phyloP scores from a whole-genome alignment of 192 early-diverging fungal genomes.

The Podochytrium sp. region DNA sequence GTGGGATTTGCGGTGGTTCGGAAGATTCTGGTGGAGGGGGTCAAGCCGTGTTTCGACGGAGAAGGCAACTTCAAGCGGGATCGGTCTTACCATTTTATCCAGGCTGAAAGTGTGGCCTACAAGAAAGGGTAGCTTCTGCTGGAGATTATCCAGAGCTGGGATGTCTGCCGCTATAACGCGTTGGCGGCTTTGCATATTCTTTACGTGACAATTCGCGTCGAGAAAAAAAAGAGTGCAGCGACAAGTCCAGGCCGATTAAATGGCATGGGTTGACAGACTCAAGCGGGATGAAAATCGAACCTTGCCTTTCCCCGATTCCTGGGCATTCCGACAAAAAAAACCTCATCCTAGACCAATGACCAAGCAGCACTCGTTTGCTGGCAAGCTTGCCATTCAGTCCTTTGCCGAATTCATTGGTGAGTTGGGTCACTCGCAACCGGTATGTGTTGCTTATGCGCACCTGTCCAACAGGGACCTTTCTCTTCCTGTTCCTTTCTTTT shows the following conservation, averaged over 20 bases:
- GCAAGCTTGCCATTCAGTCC: constrained; percentile 17
- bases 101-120: constrained; percentile 52
- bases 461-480: constrained; percentile 12
- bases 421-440: background rate
- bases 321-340: too few species aligned
- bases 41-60: too few species aligned
- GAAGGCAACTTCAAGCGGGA: too few species aligned
- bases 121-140: constrained; percentile 53
- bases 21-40: constrained; percentile 21
- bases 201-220: too few species aligned
- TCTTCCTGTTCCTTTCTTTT: constrained; percentile 37
- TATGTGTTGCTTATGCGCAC: background rate
- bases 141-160: constrained; percentile 38
- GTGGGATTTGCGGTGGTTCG: constrained; percentile 62
- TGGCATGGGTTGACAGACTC: too few species aligned
- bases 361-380: background rate
- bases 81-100: constrained; percentile 37
- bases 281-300: too few species aligned
- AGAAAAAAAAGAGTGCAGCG: too few species aligned
- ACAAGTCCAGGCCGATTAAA: too few species aligned
- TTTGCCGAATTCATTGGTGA: constrained; percentile 21
- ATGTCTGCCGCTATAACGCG: constrained; percentile 4
- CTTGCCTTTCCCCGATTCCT: too few species aligned
- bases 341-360: constrained; percentile 1
- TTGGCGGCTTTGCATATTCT: too few species aligned